Percentiles rank a stretch among this genome's conserved stretches.
These are phyloP conservation scores for Trametes meyenii DNA, from an alignment of 768 basidiomycete species.

Conservation along the genomic window DNA sequence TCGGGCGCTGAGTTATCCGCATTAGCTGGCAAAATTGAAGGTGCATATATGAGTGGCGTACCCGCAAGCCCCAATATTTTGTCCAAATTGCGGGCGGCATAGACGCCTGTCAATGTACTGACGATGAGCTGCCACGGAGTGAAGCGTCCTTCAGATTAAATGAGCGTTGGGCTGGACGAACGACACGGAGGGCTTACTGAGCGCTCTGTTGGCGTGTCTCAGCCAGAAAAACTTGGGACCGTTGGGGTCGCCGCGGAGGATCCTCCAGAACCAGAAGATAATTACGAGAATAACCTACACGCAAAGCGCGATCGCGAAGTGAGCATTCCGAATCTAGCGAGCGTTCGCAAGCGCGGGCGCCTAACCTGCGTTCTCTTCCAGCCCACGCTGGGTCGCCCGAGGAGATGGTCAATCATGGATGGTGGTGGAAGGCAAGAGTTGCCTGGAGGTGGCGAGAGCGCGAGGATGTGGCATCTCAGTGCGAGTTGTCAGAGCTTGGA, in stretches of 20 bases:
- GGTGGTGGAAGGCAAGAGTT: conserved; percentile 7
- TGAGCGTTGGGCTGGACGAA: background rate
- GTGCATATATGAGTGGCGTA: conserved; percentile 40
- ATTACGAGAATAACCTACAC: conserved; percentile 85
- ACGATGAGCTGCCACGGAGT: conserved; percentile 97
- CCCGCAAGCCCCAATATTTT: conserved; percentile 81
- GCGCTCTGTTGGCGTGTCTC: conserved; percentile 54
- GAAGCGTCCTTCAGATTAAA: conserved; percentile 60
- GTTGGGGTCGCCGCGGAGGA: conserved; percentile 61
- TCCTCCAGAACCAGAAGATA: conserved; percentile 88
- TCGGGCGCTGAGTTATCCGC: conserved; percentile 70
- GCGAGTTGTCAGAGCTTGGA: conserved; percentile 27
- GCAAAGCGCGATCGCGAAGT: conserved; percentile 4
- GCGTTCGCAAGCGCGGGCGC: conserved; percentile 5
- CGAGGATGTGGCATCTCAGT: conserved; percentile 22
- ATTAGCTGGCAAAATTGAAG: background rate
- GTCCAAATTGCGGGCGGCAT: conserved; percentile 83
- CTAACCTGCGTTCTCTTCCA: conserved; percentile 86
- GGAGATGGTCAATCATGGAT: conserved; percentile 89
- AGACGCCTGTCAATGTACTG: conserved; percentile 82
- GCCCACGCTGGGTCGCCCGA: conserved; percentile 85
- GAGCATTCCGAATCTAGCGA: background rate
- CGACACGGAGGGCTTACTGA: conserved; percentile 50
- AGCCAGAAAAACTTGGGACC: conserved; percentile 74
- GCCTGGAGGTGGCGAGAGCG: conserved; percentile 12